Evolutionary conservation across 768 basidiomycete genomes (phyloP), one percentile per base, ranked within the genome.

Genomic region (Lactarius vividus): DNA sequence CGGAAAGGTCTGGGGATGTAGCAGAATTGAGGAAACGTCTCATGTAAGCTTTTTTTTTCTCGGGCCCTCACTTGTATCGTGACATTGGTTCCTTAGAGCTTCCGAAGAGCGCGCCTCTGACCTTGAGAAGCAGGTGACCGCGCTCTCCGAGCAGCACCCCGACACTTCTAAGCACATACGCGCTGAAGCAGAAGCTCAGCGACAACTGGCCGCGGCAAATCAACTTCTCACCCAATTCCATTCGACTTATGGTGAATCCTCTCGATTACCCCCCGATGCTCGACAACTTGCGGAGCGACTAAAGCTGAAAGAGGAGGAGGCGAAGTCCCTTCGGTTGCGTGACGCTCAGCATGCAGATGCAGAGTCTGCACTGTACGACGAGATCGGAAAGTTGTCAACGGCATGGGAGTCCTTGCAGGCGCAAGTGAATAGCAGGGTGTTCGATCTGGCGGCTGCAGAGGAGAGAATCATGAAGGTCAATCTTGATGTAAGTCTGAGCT

Each of bases 401-500:
- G 87, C 93, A 0, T 98, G 94, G 92, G 93, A 96, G 72, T 77
- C 82, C 28, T 80, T 94, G 28, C 92, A 96, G 68, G 82, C 83
- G 39, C 91, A 93, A 69, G 82, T 94, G 44, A 86, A 89, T 71
- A 89, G 82, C 75, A 97, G 96, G 76, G 84, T 95, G 1, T 92
- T 92, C 70, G 90, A 94, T 62, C 80, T 97, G n/a, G 78, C 82
- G 29, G 79, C 77, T 6, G 77, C 88, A 70, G 96, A 98, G 74
- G 89, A 92, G 29, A 85, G 84, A 64, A 72, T 96, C 59, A 77
- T 79, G 57, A 91, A 88, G 72, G 76, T 80, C 49, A 78, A 78
- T 20, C 81, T 86, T 28, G 95, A 96, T 75, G 95, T 93, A 59
- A 61, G 84, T 79, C 37, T 26, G 20, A 11, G 46, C 23, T 4